Base-by-base conservation (phyloP, 1,284 basidiomycete species). In the Ceraceosorus bombacis region DNA sequence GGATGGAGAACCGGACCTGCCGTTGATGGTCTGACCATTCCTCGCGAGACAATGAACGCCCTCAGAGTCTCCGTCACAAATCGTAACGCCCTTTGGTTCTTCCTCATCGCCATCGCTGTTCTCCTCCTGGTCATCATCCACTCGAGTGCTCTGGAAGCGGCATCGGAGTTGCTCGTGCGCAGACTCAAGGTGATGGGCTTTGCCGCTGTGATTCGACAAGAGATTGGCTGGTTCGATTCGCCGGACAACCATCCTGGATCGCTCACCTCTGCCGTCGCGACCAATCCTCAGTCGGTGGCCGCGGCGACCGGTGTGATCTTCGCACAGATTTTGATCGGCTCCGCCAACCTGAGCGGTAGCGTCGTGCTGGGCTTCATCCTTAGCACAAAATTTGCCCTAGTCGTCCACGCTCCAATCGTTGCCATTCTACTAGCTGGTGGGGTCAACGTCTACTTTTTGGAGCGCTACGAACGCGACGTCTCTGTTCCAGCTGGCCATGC, bases 351-450 rank as follows among this genome's bases (percentile, higher is more conserved):
- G 5, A 2, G 79, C 13, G 80, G 78, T 39, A 72, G 78, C 6
- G 58, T 79, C 46, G 71, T 80, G 52, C 69, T 80, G 43, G 75
- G 74, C 5, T 70, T 81, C 36, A 63, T 75, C n/a, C 69, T 80
- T 43, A 70, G 79, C 3, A 27, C 27, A 2, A 27, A 3, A 3
- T 27, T 27, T 3, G 27, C 27, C 27, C 27, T 27, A 27, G 27
- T 27, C 27, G 27, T 27, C 27, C 27, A 27, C 27, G 27, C 27
- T 27, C 70, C 78, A 3, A 65, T 80, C 46, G 53, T 77, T 6
- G 59, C 77, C 4, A 65, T 78, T 38, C 55, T 75, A 41, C 51
- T 69, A 15, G 61, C 66, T 6, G 68, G 69, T 38, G 73, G 58
- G 51, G 55, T 78, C 64, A 80, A 80, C 59, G 71, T 74, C n/a